A percentile compares a stretch with the other conserved stretches of the same genome.
Evolutionary conservation across 495 filamentous ascomycete species (phyloP).

Genomic region (Daldinia grandis): DNA sequence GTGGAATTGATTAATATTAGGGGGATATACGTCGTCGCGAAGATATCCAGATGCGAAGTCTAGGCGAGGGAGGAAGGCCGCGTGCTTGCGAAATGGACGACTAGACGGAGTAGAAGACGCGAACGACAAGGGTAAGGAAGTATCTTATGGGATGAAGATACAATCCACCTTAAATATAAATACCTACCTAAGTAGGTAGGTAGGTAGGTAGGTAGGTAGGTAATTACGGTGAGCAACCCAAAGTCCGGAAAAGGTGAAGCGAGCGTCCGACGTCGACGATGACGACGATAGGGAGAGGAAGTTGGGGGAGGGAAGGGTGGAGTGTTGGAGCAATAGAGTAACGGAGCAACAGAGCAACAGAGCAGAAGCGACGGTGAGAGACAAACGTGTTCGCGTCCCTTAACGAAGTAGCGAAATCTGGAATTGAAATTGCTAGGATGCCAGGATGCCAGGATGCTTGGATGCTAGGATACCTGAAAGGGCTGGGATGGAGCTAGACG

Average conservation of each 20-base stretch:
- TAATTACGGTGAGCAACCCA: conserved; percentile 5
- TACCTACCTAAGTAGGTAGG: no score
- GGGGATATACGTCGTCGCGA: conserved; percentile 21
- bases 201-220: no score
- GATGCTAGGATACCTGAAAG: conserved; percentile 32
- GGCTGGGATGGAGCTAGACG: conserved; percentile 20
- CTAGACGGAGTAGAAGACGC: conserved; percentile 27
- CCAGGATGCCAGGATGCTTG: conserved; percentile 1
- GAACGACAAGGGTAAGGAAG: conserved; percentile 25
- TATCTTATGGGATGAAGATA: conserved; percentile 28
- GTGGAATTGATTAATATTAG: conserved; percentile 23
- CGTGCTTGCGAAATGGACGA: conserved; percentile 5
- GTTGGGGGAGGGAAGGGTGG: conserved; percentile 7
- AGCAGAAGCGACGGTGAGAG: conserved; percentile 27
- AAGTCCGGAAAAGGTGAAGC: not conserved
- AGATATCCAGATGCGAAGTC: conserved; percentile 33
- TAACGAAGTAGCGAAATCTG: conserved; percentile 29
- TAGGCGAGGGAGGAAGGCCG: conserved; percentile 29
- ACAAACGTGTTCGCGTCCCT: conserved; percentile 29
- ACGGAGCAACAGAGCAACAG: not conserved
- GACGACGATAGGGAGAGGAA: conserved; percentile 8
- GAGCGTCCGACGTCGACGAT: conserved; percentile 8
- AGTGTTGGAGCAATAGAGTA: conserved; percentile 3
- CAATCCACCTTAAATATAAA: conserved; percentile 9
- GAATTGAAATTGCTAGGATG: conserved; percentile 41